Percentiles rank a stretch among this genome's conserved stretches.
phyloP scores from a whole-genome alignment of 1,139 yeast species.

The Spencermartinsiella ligniputridi region DNA sequence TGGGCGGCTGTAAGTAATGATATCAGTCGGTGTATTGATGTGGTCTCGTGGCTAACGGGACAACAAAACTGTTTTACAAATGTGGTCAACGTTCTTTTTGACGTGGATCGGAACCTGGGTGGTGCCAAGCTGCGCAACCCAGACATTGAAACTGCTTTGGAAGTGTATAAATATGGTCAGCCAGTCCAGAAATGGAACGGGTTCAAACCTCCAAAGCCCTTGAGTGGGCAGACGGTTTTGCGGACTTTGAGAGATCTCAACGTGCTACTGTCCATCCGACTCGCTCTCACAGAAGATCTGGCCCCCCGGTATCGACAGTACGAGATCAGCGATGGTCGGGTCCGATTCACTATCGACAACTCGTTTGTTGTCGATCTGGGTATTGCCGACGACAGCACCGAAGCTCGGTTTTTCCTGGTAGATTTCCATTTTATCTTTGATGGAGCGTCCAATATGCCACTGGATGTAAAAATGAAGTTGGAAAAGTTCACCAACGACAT shows the following conservation, averaged over 20 bases:
- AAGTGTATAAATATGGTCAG: constrained; percentile 72
- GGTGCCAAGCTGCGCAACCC: constrained; percentile 91
- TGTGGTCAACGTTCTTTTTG: constrained; percentile 55
- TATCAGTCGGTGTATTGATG: constrained; percentile 70
- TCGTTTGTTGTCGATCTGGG: constrained; percentile 71
- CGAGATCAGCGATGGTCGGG: constrained; percentile 69
- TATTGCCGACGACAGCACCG: constrained; percentile 56
- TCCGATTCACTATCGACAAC: constrained; percentile 57
- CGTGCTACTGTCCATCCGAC: constrained; percentile 65
- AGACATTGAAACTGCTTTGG: constrained; percentile 79
- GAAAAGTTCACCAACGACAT: constrained; percentile 57
- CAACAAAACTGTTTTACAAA: constrained; percentile 68
- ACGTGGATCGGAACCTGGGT: constrained; percentile 59
- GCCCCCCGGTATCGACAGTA: constrained; percentile 64
- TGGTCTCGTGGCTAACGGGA: constrained; percentile 81
- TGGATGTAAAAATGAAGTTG: constrained; percentile 41
- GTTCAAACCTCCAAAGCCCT: constrained; percentile 47
- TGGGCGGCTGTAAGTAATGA: constrained; percentile 78
- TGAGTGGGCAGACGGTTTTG: constrained; percentile 56
- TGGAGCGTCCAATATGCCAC: constrained; percentile 31
- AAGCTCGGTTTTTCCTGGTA: constrained; percentile 63
- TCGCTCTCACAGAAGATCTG: constrained; percentile 59
- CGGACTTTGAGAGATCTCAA: constrained; percentile 66
- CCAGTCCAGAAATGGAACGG: constrained; percentile 71
- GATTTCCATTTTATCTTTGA: constrained; percentile 56